Evolutionary conservation across 352 stramenopile species (phyloP), one percentile per base, ranked within the genome.

Genomic region (Pythium insidiosum): DNA sequence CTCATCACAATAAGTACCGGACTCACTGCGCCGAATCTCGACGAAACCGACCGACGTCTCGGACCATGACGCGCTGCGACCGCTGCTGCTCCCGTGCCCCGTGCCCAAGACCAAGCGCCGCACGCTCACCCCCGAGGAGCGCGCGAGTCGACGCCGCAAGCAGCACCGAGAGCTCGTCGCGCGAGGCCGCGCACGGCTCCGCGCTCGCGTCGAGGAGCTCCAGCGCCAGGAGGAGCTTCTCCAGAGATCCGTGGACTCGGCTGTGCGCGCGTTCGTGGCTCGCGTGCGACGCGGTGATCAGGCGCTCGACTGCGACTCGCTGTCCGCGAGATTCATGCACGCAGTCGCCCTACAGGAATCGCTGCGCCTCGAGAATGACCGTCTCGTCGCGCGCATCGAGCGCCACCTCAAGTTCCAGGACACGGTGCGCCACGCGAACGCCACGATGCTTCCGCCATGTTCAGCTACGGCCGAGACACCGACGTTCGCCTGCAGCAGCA

Each of bases 301-400:
- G 6, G 25, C 16, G 11, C 24, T 7, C 19, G 26, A 24, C 18
- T 24, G 20, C 6, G 12, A 3, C 12, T 23, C 20, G 6, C 42
- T 49, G 15, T 20, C 21, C 6, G 42, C 30, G 11, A 15, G 35
- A 6, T 43, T 43, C 34, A 10, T 43, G n/a, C 15, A 50, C 7
- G 33, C 43, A n/a, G 43, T 50, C 12, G 43, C 20, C 6, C n/a
- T 37, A 4, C 35, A 41, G 18, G 33, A 50, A 18, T 31, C 31
- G 13, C 12, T 50, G 10, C 34, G 22, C 22, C 11, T n/a, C 22
- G 33, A 50, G 33, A 50, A 50, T 34, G 21, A 36, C 5, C 22
- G 20, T 12, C 43, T 50, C 6, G 33, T 22, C 5, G 9, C 16
- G 10, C 18, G 22, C 7, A 25, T 50, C 16, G 43, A 50, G 7